Conservation (phyloP, 2,329 filamentous ascomycete genomes). For the Epichloe glyceriae region DNA sequence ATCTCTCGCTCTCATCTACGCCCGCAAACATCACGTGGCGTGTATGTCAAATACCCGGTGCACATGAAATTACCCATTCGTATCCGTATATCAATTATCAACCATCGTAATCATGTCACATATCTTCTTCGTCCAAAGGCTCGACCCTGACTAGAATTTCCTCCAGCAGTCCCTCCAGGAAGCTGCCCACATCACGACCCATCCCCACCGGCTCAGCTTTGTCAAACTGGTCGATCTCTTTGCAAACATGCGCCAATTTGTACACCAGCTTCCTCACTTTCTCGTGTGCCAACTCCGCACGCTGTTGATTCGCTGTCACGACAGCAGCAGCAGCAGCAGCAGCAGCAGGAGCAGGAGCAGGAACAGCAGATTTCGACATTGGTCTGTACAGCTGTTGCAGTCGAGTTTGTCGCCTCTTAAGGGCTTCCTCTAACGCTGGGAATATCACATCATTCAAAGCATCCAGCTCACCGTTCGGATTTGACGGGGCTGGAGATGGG, state of each 20-base stretch:
- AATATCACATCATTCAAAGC: conserved; percentile 85
- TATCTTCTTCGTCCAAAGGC: conserved; percentile 63
- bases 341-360: conserved; percentile 12
- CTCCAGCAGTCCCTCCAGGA: conserved; percentile 84
- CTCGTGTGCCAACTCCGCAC: conserved; percentile 63
- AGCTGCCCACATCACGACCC: conserved; percentile 79
- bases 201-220: conserved; percentile 80
- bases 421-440: conserved; percentile 79
- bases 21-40: not conserved
- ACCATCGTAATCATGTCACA: conserved; percentile 9
- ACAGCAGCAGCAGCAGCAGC: conserved; percentile 18
- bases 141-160: conserved; percentile 89
- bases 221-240: conserved; percentile 83
- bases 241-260: conserved; percentile 71
- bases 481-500: conserved; percentile 42
- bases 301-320: conserved; percentile 51
- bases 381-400: conserved; percentile 39
- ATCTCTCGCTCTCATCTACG: not conserved
- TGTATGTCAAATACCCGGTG: too few relatives aligned
- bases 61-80: too few relatives aligned
- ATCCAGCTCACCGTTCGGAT: conserved; percentile 59
- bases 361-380: conserved; percentile 9
- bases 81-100: not conserved
- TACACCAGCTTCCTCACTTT: conserved; percentile 68
- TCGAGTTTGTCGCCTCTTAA: conserved; percentile 62